phyloP scores from a whole-genome alignment of 108 stramenopile genomes.

The Nannochloropsis salina region DNA sequence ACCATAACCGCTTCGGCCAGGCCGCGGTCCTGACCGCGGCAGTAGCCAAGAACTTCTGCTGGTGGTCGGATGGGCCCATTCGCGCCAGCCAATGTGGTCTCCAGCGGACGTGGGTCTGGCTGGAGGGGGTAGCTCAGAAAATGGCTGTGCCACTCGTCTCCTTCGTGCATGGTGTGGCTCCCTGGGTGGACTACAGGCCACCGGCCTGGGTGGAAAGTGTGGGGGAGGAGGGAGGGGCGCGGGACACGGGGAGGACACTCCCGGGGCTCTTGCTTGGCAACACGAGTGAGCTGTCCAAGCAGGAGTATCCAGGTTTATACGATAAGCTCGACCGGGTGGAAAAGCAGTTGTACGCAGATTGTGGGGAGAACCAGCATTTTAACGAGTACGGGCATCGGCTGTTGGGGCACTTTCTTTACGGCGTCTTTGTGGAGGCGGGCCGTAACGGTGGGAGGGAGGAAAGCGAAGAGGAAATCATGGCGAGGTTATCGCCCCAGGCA shows the following conservation, averaged over 20 bases:
- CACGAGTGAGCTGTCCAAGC: neutral
- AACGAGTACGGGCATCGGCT: conserved; percentile 15
- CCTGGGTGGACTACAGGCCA: neutral
- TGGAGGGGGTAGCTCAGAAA: neutral
- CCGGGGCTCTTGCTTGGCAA: neutral
- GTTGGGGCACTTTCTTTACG: neutral
- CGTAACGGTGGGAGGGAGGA: neutral
- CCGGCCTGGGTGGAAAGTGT: neutral
- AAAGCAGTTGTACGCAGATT: conserved; percentile 6
- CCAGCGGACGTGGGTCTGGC: neutral
- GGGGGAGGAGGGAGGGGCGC: neutral
- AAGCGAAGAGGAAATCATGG: neutral
- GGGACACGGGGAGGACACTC: neutral
- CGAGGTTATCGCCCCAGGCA: neutral
- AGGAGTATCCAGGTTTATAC: neutral
- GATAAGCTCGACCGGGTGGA: neutral
- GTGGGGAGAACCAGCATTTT: conserved; percentile 15
- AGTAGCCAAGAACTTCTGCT: conserved; percentile 5
- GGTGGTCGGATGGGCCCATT: neutral
- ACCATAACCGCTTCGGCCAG: neutral
- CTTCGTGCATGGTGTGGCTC: neutral
- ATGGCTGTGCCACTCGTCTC: neutral
- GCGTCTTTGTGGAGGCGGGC: neutral
- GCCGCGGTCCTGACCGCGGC: neutral
- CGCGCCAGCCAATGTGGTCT: neutral